These are phyloP conservation scores for Paralagenidium karlingii DNA, from an alignment of 352 stramenopile species.

Conservation along the genomic window DNA sequence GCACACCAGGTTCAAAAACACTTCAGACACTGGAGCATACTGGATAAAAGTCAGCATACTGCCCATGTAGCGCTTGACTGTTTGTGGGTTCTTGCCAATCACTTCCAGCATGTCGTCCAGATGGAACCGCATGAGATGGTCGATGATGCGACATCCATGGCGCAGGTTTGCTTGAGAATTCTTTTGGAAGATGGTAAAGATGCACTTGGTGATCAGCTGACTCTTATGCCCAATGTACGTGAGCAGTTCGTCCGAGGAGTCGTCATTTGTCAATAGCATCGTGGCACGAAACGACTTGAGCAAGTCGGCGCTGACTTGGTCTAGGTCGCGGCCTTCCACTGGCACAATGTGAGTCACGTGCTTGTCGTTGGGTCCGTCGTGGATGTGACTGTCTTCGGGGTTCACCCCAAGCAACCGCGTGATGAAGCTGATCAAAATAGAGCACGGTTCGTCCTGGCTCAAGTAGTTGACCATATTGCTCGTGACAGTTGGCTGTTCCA, in stretches of 20 bases:
- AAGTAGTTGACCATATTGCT: no score
- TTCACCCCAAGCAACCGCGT: no score
- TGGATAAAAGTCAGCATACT: slow-evolving; percentile 73
- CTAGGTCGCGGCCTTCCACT: slow-evolving; percentile 13
- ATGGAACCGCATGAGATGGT: slow-evolving; percentile 75
- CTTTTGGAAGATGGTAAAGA: slow-evolving; percentile 71
- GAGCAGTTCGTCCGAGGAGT: slow-evolving; percentile 63
- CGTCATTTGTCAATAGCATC: slow-evolving; percentile 83
- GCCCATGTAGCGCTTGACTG: slow-evolving; percentile 71
- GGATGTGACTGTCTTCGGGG: no score
- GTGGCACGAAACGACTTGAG: slow-evolving; percentile 73
- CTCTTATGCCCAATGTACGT: slow-evolving; percentile 74
- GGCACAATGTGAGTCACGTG: no score
- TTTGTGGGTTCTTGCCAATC: slow-evolving; percentile 39
- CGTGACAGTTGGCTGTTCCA: no score
- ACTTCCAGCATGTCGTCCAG: slow-evolving; percentile 84
- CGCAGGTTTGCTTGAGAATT: slow-evolving; percentile 66
- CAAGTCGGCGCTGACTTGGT: slow-evolving; percentile 44
- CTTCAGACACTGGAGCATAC: slow-evolving; percentile 70
- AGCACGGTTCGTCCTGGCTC: no score
- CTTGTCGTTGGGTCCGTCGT: background rate
- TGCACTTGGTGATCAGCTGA: slow-evolving; percentile 55
- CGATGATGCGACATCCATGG: slow-evolving; percentile 80
- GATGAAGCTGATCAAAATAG: no score
- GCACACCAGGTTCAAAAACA: slow-evolving; percentile 80